Base-by-base conservation (phyloP, 768 basidiomycete genomes). In the Suillus luteus region DNA sequence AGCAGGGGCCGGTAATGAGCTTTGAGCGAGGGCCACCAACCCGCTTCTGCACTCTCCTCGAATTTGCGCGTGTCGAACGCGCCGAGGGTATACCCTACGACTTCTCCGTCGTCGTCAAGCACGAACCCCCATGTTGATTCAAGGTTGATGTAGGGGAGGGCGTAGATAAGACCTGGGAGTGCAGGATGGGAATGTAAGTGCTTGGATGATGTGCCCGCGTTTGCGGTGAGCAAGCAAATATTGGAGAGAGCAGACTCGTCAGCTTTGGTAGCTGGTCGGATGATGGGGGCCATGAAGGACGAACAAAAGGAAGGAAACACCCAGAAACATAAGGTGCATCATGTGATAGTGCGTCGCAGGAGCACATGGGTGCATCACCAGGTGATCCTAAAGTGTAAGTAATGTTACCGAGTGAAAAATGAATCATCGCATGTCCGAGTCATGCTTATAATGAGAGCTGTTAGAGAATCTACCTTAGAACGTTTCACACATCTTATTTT, bases 181-280 rank as follows among this genome's bases (percentile, higher is more conserved):
- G 89, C 87, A 14, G 78, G 78, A 67, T 80, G 82, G 46, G 84
- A 83, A 76, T 92, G 88, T 35, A 86, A 77, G 43, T 68, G 68
- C 72, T 86, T 85, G 43, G 89, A 89, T 62, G 88, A 87, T 66
- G 76, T 78, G 57, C 92, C 91, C 24, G 88, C 89, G 60, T 90
- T 82, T 22, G 83, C 89, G 5, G 91, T 93, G 60, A 89, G 79
- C 35, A 94, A 81, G 73, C 92, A 94, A 68, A 93, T 90, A 57
- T 76, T 81, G 62, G 88, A 90, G 54, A 94, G 76, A 0, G 86
- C 80, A 2, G 78, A 72, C 19, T 78, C 80, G 69, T 93, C 91
- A 15, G 74, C 76, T 63, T 80, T 78, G 22, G 79, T 82, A 9
- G 82, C 89, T 67, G 72, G 79, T 62, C 91, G 88, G 66, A 92